Base-by-base conservation (phyloP, 2,329 filamentous ascomycete species). In the Ramularia collo-cygni region DNA sequence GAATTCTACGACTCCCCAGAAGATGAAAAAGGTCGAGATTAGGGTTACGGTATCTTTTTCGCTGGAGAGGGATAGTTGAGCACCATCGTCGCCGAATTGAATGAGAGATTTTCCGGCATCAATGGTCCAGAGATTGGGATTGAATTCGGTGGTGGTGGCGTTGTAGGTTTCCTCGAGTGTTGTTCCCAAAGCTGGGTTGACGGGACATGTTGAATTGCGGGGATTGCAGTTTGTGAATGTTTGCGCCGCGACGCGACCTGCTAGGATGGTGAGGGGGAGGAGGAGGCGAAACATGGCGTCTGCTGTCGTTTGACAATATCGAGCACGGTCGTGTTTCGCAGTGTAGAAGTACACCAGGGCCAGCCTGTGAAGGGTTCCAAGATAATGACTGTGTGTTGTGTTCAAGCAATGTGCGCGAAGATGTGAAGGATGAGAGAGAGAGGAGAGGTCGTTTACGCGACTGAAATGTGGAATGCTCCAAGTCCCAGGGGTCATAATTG, bases 1-100 rank as follows among this genome's bases (percentile, higher is more conserved):
- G 42, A 90, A 74, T 63, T 92, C 85, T 34, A 86, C 79, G 44
- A 79, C 77, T 40, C 88, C 88, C 52, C 83, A 90, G 70, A 93
- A 88, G 64, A 94, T 83, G 67, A 87, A 92, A 61, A 88, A 90
- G 51, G 79, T 78, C 33, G 83, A 80, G 49, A 80, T 75, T 46
- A 94, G 75, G 1, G 86, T 93, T 1, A 87, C 84, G 0, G 85
- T 82, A 52, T 93, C 78, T 47, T 81, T 77, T 50, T 79, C 74
- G 57, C 80, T 72, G 38, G 64, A 65, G 62, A 95, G 78, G 35
- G 75, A 81, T 62, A 93, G 85, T 38, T 74, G 67, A 29, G 83
- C 82, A 28, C 83, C 85, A 27, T 56, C 46, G 14, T 54, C 46
- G 31, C 77, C 66, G 32, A 71, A 59, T 38, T 72, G 70, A 60